Evolutionary conservation across 202 grass and related monocot genomes (phyloP).

Genomic region (Zizania palustris): DNA sequence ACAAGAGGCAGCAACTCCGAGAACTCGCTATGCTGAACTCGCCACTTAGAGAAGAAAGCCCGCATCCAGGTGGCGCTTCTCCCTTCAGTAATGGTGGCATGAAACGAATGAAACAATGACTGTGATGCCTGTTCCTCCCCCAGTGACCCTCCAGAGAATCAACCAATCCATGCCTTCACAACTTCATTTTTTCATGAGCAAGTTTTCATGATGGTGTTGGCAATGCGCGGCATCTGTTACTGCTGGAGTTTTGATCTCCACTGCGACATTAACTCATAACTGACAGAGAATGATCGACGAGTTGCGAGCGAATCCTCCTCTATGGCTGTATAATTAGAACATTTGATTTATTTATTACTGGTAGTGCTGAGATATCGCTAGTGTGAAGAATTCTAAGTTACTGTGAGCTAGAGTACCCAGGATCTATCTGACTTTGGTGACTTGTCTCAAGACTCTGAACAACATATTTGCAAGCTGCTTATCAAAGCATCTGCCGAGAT

Average conservation of each 20-base stretch:
- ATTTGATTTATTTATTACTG: constrained; percentile 65
- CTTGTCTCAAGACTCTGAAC: not conserved
- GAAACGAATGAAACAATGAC: constrained; percentile 75
- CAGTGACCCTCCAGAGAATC: constrained; percentile 42
- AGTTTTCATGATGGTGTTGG: constrained; percentile 57
- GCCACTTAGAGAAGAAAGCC: constrained; percentile 76
- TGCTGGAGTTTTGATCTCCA: constrained; percentile 58
- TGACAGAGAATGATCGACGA: constrained; percentile 49
- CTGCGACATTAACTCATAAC: constrained; percentile 58
- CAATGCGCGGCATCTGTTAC: constrained; percentile 36
- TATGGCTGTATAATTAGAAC: constrained; percentile 64
- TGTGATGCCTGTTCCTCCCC: constrained; percentile 27
- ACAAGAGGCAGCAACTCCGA: constrained; percentile 94
- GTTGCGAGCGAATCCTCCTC: constrained; percentile 46
- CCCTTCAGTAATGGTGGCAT: constrained; percentile 79
- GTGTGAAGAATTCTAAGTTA: constrained; percentile 45
- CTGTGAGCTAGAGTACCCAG: not conserved
- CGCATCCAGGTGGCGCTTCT: constrained; percentile 65
- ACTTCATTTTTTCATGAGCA: constrained; percentile 62
- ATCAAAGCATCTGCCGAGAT: not conserved
- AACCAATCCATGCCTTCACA: constrained; percentile 49
- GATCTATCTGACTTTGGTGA: constrained; percentile 23
- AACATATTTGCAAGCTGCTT: constrained; percentile 26
- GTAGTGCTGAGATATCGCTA: constrained; percentile 51
- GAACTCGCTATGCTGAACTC: constrained; percentile 97